Percentiles rank a stretch among this genome's conserved stretches.
phyloP scores from a whole-genome alignment of 2,329 filamentous ascomycete genomes.

The Geosmithia putterillii region DNA sequence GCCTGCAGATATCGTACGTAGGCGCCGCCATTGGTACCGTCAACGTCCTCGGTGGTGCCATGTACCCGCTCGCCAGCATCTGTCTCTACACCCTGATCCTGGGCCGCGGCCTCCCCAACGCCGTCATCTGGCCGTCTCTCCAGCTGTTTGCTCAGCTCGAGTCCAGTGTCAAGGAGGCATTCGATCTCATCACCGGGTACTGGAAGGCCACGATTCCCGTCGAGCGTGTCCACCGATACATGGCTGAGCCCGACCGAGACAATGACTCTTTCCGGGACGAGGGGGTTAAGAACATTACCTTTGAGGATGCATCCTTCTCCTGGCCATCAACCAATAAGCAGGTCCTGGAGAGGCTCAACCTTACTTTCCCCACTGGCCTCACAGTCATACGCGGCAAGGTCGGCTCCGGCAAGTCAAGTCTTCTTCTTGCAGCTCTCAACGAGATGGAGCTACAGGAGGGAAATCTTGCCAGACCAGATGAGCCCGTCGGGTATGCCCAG shows the following conservation, averaged over 20 bases:
- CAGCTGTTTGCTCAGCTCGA: conserved; percentile 71
- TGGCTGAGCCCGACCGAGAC: conserved; percentile 71
- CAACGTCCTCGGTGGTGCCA: conserved; percentile 57
- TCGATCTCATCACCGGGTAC: conserved; percentile 60
- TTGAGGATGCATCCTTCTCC: conserved; percentile 59
- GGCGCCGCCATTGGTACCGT: conserved; percentile 47
- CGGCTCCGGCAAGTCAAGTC: conserved; percentile 48
- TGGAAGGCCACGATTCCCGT: conserved; percentile 78
- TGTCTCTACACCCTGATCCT: conserved; percentile 68
- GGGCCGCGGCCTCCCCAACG: conserved; percentile 55
- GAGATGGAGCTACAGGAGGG: conserved; percentile 55
- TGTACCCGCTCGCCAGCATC: conserved; percentile 73
- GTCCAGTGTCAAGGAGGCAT: conserved; percentile 59
- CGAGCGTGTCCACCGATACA: conserved; percentile 72
- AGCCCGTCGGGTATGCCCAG: conserved; percentile 42
- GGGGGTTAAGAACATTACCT: conserved; percentile 27
- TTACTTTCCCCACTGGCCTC: conserved; percentile 35
- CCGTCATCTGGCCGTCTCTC: conserved; percentile 78
- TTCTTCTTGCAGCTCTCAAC: conserved; percentile 46
- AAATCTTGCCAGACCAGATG: conserved; percentile 28
- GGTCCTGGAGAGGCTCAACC: conserved; percentile 32
- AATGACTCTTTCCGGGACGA: conserved; percentile 25
- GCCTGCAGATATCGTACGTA: conserved; percentile 21
- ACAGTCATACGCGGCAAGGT: conserved; percentile 47
- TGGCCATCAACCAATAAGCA: conserved; percentile 59